Percentiles rank a stretch among this genome's conserved stretches.
phyloP scores from a whole-genome alignment of 495 filamentous ascomycete species.

The Penicillium atrosanguineum region DNA sequence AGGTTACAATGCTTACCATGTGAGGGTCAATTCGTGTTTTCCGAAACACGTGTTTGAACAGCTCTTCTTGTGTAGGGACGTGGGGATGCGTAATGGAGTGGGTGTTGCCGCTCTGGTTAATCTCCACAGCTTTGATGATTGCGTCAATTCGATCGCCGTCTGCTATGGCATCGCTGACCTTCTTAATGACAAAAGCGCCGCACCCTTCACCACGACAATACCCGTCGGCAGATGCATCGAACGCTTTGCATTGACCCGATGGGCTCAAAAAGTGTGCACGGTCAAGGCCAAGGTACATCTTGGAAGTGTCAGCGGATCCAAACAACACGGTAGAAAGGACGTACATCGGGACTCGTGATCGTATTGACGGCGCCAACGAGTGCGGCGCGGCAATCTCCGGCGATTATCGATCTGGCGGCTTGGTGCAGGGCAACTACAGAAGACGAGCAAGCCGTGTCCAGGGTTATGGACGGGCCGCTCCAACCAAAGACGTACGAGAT shows the following conservation, averaged over 20 bases:
- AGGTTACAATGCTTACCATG: conserved; percentile 1
- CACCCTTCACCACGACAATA: conserved; percentile 66
- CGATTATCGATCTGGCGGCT: conserved; percentile 5
- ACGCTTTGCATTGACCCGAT: conserved; percentile 55
- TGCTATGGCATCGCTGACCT: conserved; percentile 48
- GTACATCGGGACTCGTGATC: background rate
- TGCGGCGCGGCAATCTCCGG: conserved; percentile 22
- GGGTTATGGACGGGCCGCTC: conserved; percentile 27
- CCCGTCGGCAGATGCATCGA: conserved; percentile 62
- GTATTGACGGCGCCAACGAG: conserved; percentile 15
- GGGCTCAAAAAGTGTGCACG: conserved; percentile 25
- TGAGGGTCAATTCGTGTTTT: too few relatives aligned
- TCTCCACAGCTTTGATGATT: conserved; percentile 41
- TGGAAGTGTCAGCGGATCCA: conserved; percentile 32
- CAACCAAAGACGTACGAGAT: conserved; percentile 29
- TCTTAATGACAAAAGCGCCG: conserved; percentile 53
- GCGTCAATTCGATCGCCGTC: conserved; percentile 58
- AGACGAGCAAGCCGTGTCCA: conserved; percentile 36
- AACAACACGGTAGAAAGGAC: too few relatives aligned
- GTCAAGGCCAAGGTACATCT: conserved; percentile 14
- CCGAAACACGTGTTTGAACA: conserved; percentile 11
- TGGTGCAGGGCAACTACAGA: conserved; percentile 18
- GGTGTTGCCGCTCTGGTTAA: conserved; percentile 29
- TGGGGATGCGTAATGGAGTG: conserved; percentile 37
- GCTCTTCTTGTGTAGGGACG: conserved; percentile 25